Base-by-base conservation (phyloP, 208 protist genomes). In the Balamuthia mandrillaris region DNA sequence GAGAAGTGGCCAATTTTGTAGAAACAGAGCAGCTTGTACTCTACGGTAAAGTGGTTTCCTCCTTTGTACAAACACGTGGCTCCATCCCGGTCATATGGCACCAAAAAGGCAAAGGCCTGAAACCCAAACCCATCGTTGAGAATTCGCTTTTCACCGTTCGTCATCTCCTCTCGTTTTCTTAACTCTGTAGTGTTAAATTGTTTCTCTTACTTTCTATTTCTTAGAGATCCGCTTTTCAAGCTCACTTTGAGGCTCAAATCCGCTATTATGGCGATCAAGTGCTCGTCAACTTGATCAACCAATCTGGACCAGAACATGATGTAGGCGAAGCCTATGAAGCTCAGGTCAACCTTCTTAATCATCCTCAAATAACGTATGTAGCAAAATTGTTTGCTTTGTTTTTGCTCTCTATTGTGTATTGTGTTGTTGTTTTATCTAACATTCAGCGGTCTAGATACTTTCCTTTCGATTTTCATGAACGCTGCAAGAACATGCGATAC, bases 1-100 rank as follows among this genome's bases (percentile, higher is more conserved):
- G 92, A 27, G 27, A 91, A 49, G 85, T 89, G 7, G 91, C 93
- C 44, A 95, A 95, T 81, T 95, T 91, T 85, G 92, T 90, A 45
- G 93, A 95, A 35, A 94, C 91, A 10, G 93, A 95, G 86, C 92
- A 95, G 52, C 72, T 94, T 2, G 65, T 84, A 2, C 6, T 70
- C 56, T 63, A 70, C 37, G 37, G 37, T 56, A 47, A 87, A 52
- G 68, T 88, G 21, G 24, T 66, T 9, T 79, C 84, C 1, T 92
- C 89, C 12, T 93, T 90, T 41, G 89, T 93, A 12, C 88, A 94
- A 51, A 82, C 84, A 6, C 65, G 92, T 44, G 93, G 92, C 7
- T 94, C 91, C 2, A 91, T 95, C 16, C 92, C 93, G 6, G 37
- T 94, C 10, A 91, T 89, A 27, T 95, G 93, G 92, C 52, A 56